These are phyloP conservation scores for Rhodocollybia butyracea DNA, from an alignment of 768 basidiomycete genomes.

Conservation along the genomic window DNA sequence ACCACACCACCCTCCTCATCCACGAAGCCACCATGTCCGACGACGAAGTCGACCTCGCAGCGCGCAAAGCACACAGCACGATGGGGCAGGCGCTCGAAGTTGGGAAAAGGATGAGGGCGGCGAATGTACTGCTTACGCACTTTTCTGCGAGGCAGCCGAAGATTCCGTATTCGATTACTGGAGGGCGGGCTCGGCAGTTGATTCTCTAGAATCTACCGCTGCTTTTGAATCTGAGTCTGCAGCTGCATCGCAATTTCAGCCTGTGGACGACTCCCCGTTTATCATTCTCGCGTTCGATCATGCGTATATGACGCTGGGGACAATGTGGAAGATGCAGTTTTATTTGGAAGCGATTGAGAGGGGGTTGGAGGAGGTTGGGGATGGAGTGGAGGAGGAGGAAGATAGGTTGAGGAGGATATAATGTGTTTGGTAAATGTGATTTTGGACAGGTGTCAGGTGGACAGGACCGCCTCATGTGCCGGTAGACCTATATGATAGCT, in stretches of 20 bases:
- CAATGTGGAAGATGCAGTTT: constrained; percentile 83
- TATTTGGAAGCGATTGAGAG: constrained; percentile 77
- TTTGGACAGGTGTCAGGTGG: no score
- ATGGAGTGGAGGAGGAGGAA: constrained; percentile 16
- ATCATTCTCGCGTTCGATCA: constrained; percentile 84
- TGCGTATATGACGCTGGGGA: constrained; percentile 63
- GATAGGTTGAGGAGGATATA: no score
- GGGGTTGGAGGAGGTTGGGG: constrained; percentile 46
- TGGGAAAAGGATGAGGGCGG: constrained; percentile 78
- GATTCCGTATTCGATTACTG: constrained; percentile 55
- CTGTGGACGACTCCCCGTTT: constrained; percentile 32
- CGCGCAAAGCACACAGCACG: constrained; percentile 82
- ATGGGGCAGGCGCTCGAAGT: constrained; percentile 83
- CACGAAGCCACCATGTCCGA: constrained; percentile 95
- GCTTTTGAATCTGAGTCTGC: background rate
- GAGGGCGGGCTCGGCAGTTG: constrained; percentile 7
- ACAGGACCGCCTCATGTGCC: no score
- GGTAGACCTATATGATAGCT: no score
- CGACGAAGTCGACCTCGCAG: constrained; percentile 71
- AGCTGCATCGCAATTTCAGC: background rate
- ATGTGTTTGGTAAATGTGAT: no score
- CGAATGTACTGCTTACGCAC: constrained; percentile 87
- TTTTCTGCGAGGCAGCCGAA: constrained; percentile 95
- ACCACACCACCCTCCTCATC: constrained; percentile 66
- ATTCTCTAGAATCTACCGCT: background rate